Evolutionary conservation across 106 monocot species (phyloP), one percentile per base, ranked within the genome.

Genomic region (Acorus calamus): DNA sequence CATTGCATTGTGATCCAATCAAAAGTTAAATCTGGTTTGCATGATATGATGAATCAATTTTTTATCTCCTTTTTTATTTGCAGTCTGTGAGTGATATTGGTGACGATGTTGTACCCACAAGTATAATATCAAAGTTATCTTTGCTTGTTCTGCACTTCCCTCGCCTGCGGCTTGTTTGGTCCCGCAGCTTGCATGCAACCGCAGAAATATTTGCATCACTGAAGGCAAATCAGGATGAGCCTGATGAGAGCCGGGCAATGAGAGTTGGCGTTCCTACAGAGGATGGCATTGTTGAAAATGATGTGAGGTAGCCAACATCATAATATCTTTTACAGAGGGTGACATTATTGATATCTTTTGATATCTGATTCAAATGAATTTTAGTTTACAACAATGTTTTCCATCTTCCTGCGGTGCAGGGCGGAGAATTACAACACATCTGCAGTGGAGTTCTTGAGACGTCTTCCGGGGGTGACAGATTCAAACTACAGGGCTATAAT

Each of bases 401-500:
- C 47, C 11, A 43, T 3, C 47, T 46, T 46, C 6, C 9, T 61
- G 11, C 74, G 12, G 67, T 53, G 42, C 71, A 98, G 96, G 73
- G 85, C 96, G 6, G 96, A 98, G 71, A 98, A 85, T 70, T 98
- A 81, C 72, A 98, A 98, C 54, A 98, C 96, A 13, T 78, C 87
- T 50, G 96, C 96, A 44, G 78, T 98, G 28, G 96, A 98, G 72
- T 92, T 98, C 70, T 72, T 98, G 64, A 85, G 98, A 59, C 80
- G 98, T 68, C 85, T 98, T 50, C 98, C 98, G 7, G 98, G 98
- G 11, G 98, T 98, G 46, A 92, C 92, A 3, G 98, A 98, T 83
- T 78, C 85, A 48, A 98, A 92, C 65, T 92, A 88, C 64, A 74
- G 92, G 70, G 70, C 88, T 56, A 53, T 98, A 64, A 92, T 98